These are phyloP conservation scores for Alternaria longipes DNA, from an alignment of 2,329 filamentous ascomycete species.

Conservation along the genomic window DNA sequence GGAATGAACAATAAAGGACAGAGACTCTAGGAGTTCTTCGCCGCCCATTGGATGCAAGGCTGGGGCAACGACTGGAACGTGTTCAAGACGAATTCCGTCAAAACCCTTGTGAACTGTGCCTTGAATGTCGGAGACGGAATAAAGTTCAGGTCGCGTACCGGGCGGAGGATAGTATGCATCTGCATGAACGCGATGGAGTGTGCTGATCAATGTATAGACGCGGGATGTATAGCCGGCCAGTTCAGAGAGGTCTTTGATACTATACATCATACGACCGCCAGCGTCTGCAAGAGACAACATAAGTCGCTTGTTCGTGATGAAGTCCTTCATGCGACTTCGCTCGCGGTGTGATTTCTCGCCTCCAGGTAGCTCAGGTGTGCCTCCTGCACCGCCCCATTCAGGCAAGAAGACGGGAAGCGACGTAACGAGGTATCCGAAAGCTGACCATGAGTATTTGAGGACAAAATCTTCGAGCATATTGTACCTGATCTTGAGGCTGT, in stretches of 20 bases:
- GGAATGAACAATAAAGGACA: constrained; percentile 87
- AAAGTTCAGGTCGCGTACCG: constrained; percentile 77
- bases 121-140: constrained; percentile 88
- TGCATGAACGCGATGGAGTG: constrained; percentile 91
- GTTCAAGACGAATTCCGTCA: constrained; percentile 90
- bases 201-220: constrained; percentile 94
- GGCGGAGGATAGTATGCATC: constrained; percentile 80
- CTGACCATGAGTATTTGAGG: constrained; percentile 98
- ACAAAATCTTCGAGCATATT: constrained; percentile 99
- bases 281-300: constrained; percentile 98
- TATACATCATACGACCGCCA: constrained; percentile 99
- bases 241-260: constrained; percentile 96
- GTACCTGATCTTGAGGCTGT: constrained; percentile 96
- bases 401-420: constrained; percentile 94
- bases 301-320: constrained; percentile 98
- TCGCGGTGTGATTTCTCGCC: constrained; percentile 68
- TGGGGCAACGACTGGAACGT: constrained; percentile 92
- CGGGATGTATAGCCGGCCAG: constrained; percentile 94
- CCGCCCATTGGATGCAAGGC: constrained; percentile 88
- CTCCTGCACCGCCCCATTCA: constrained; percentile 87
- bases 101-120: constrained; percentile 95
- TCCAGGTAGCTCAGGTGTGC: constrained; percentile 70
- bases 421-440: constrained; percentile 93
- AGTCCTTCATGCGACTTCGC: constrained; percentile 92
- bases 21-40: constrained; percentile 86